Base-by-base conservation (phyloP, 176 grass and related monocot genomes). In the Aegilops sharonensis region DNA sequence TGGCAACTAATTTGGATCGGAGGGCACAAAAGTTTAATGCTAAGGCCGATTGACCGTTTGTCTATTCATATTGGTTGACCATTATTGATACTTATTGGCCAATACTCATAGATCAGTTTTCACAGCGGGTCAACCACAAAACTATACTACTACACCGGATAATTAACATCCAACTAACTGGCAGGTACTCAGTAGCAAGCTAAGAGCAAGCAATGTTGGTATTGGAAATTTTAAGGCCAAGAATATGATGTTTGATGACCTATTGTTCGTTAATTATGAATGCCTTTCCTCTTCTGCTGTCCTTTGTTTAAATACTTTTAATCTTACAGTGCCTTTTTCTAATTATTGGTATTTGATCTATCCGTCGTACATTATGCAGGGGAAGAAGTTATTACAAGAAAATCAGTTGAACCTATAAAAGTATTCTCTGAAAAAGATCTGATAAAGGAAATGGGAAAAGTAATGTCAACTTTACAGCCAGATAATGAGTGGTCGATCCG, bases 381-480 rank as follows among this genome's bases (percentile, higher is more conserved):
- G 50, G 90, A 95, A 78, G 86, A 75, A 85, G 93, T 89, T 86
- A 60, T 68, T 67, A 78, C 84, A 77, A 85, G 73, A 68, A 98
- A 90, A 34, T 54, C 76, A 88, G 59, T 90, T 54, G 93, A 89
- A 23, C 88, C 89, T 77, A 88, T 95, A 85, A 95, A 94, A n/a
- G 83, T 98, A 43, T 95, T 88, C 75, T 95, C 95, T 71, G 95
- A 98, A 78, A 98, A 95, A 86, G 89, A 95, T 82, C 85, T 98
- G 77, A 64, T 85, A 72, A 89, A 81, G 83, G 93, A 98, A 89
- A 93, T 94, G 64, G 93, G 92, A 80, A 90, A 86, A 39, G 72
- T 92, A 68, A 30, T 37, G 43, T 90, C 84, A 54, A 92, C 62
- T 88, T 90, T 98, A 21, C 83, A 88, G 4, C 88, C 91, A 77